Percentiles rank a stretch among this genome's conserved stretches.
Evolutionary conservation across 441 rosid genomes (phyloP).

Genomic region (Brassica hybrid): DNA sequence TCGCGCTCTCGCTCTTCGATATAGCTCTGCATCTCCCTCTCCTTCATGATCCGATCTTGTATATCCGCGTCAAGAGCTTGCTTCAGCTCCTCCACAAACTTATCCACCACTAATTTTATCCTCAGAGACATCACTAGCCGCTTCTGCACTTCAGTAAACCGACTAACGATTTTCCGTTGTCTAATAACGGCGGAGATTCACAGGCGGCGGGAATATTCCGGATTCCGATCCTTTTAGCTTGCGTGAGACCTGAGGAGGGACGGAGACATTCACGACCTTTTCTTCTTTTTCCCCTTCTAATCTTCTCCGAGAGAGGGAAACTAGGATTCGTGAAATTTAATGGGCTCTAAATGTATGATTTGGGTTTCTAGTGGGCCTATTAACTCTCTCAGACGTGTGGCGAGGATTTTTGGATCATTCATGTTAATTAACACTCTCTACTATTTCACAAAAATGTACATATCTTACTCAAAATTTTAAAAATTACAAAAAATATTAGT

Average conservation of each 20-base stretch:
- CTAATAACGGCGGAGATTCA: constrained; percentile 7
- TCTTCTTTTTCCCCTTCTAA: constrained; percentile 4
- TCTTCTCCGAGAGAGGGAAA: constrained; percentile 30
- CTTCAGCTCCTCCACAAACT: constrained; percentile 94
- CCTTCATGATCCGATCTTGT: constrained; percentile 96
- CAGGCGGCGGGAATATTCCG: not conserved
- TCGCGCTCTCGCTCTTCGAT: constrained; percentile 99
- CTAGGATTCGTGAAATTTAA: not conserved
- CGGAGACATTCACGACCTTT: constrained; percentile 22
- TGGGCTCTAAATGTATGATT: constrained; percentile 8
- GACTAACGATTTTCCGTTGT: not conserved
- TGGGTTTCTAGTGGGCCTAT: not conserved
- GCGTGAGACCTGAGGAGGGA: not conserved
- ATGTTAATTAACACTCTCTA: no score
- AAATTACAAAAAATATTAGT: no score
- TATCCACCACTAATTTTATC: constrained; percentile 91
- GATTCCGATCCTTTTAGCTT: not conserved
- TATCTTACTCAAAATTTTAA: no score
- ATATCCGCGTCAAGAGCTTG: constrained; percentile 96
- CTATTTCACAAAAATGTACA: no score
- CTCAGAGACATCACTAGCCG: constrained; percentile 65
- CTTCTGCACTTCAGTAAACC: not conserved
- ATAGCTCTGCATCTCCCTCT: constrained; percentile 99
- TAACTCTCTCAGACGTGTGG: not conserved
- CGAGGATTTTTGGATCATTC: not conserved